Conservation (phyloP, 2,329 filamentous ascomycete species). For the Fusarium musae region DNA sequence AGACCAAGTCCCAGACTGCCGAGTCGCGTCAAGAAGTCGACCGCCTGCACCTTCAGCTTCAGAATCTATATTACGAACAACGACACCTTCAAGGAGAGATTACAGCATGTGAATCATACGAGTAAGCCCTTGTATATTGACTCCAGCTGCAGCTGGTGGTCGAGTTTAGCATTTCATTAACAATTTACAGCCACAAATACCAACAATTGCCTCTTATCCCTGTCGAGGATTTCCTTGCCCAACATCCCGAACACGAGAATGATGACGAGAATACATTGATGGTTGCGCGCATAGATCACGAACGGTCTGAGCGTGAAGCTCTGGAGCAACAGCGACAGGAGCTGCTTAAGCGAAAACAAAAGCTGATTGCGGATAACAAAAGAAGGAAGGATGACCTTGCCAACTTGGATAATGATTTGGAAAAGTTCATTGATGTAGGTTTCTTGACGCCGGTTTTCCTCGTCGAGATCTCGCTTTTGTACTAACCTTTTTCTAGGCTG, state of each 20-base stretch:
- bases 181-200: constrained; percentile 79
- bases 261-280: constrained; percentile 84
- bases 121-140: constrained; percentile 67
- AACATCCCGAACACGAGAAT: constrained; percentile 79
- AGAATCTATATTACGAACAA: constrained; percentile 98
- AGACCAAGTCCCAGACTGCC: constrained; percentile 86
- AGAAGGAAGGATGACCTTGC: constrained; percentile 93
- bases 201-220: constrained; percentile 86
- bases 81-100: constrained; percentile 92
- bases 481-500: constrained; percentile 66
- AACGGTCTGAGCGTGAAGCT: constrained; percentile 83
- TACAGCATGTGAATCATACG: constrained; percentile 86
- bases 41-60: constrained; percentile 87
- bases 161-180: constrained; percentile 7
- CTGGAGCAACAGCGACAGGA: constrained; percentile 87
- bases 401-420: constrained; percentile 89
- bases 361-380: constrained; percentile 79
- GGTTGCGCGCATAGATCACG: constrained; percentile 90
- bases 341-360: constrained; percentile 73
- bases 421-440: constrained; percentile 90
- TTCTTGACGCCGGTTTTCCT: neutral
- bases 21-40: constrained; percentile 93
- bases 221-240: constrained; percentile 80
- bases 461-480: neutral
- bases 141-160: neutral